phyloP scores from a whole-genome alignment of 108 stramenopile genomes.

The Schizochytrium sp. region DNA sequence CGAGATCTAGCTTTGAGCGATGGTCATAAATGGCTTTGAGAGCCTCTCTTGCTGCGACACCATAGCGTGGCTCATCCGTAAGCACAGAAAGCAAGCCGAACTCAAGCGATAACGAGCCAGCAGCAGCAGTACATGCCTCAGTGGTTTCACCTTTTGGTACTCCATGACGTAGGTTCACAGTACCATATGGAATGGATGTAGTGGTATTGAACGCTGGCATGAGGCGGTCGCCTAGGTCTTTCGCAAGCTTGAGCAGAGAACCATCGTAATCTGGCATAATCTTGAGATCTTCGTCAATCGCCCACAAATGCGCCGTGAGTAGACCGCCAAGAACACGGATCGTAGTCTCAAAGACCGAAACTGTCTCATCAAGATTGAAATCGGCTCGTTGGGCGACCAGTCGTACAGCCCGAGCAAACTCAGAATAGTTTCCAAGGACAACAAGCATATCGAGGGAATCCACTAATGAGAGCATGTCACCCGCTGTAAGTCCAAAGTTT shows the following conservation, averaged over 20 bases:
- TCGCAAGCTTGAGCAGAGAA: slow-evolving; percentile 80
- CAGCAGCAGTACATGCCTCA: slow-evolving; percentile 87
- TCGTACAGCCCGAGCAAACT: slow-evolving; percentile 85
- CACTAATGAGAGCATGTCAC: slow-evolving; percentile 85
- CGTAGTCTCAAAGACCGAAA: slow-evolving; percentile 91
- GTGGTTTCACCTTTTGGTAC: slow-evolving; percentile 86
- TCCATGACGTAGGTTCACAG: slow-evolving; percentile 86
- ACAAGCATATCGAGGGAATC: slow-evolving; percentile 90
- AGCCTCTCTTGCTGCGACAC: slow-evolving; percentile 80
- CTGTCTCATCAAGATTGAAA: slow-evolving; percentile 84
- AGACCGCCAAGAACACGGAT: slow-evolving; percentile 92
- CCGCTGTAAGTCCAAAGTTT: slow-evolving; percentile 79
- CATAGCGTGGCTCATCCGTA: slow-evolving; percentile 83
- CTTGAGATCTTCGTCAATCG: slow-evolving; percentile 4
- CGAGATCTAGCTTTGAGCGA: slow-evolving; percentile 75
- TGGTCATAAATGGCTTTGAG: slow-evolving; percentile 81
- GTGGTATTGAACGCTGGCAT: slow-evolving; percentile 86
- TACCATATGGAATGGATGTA: slow-evolving; percentile 93
- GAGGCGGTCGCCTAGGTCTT: slow-evolving; percentile 85
- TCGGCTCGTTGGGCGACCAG: not conserved
- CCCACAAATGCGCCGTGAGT: slow-evolving; percentile 87
- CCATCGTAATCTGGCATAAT: slow-evolving; percentile 80
- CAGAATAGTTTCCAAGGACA: slow-evolving; percentile 86
- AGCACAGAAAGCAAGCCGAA: slow-evolving; percentile 84
- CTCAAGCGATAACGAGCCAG: slow-evolving; percentile 87